Evolutionary conservation across 768 basidiomycete genomes (phyloP), one percentile per base, ranked within the genome.

Genomic region (Amylocystis lapponica): DNA sequence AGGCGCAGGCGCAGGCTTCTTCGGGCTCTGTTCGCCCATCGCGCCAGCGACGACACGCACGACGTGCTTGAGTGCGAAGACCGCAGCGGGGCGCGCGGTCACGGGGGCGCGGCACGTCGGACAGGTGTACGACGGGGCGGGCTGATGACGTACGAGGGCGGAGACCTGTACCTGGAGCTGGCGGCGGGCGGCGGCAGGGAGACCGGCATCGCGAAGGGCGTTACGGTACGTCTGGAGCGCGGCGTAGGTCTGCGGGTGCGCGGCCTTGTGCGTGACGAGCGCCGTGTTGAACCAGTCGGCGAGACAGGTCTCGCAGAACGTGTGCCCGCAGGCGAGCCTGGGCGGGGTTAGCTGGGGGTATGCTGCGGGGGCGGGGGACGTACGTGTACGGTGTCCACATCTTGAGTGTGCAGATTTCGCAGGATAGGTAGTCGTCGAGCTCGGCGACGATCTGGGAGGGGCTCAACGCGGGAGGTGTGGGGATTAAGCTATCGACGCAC

Each of bases 351-450:
- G 43, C 35, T 36, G 32, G 17, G 32, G 41, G 39, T 36, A 33
- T 41, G 2, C 32, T 17, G 35, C 27, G 20, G 34, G 8, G 12
- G 5, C 13, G 13, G 34, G 6, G 5, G 36, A 66, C 81, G 31
- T 51, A 86, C 84, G 72, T 68, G 51, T 75, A 81, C 1, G 85
- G 84, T 7, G 66, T 65, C 79, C 81, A 83, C 75, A 86, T 77
- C 45, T 70, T 71, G 31, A 61, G 46, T 0, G 74, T 70, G 56
- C 85, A 88, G 31, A 88, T 74, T 46, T 81, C 81, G 54, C 85
- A 88, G 31, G 62, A 68, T 11, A 78, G 57, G 35, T 68, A 54
- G 20, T 85, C 83, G 23, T 78, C 75, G 1, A 86, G 47, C 0
- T 48, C 27, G 2, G 48, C 48, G 4, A 46, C 35, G 11, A 44